A percentile compares a stretch with the other conserved stretches of the same genome.
Evolutionary conservation across 2,329 filamentous ascomycete species (phyloP).

Genomic region (Parascedosporium putredinis): DNA sequence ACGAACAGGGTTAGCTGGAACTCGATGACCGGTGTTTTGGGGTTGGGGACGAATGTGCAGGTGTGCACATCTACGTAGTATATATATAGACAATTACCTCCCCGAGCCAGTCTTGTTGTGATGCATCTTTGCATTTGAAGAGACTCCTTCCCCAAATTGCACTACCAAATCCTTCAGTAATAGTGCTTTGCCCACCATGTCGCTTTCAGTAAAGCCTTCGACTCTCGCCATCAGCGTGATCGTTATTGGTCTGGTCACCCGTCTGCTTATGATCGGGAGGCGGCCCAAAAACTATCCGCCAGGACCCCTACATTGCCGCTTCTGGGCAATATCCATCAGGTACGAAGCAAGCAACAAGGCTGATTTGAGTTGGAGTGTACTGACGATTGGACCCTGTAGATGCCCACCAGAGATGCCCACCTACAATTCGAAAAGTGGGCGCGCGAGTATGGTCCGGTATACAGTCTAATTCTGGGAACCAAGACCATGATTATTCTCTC

Average conservation of each 20-base stretch:
- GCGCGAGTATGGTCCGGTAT: conserved; percentile 38
- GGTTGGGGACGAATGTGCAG: no score
- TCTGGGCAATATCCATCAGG: conserved; percentile 38
- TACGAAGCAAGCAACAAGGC: no score
- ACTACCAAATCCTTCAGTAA: no score
- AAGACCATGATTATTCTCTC: conserved; percentile 36
- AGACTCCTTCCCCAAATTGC: no score
- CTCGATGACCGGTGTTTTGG: no score
- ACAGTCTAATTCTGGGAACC: conserved; percentile 38
- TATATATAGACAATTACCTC: no score
- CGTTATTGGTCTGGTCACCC: conserved; percentile 1
- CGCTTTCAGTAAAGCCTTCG: conserved; percentile 1
- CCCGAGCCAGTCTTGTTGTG: background rate
- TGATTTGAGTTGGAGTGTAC: background rate
- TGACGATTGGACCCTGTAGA: conserved; percentile 12
- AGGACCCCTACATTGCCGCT: conserved; percentile 40
- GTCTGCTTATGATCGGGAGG: conserved; percentile 3
- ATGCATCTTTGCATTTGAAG: background rate
- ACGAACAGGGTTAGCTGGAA: no score
- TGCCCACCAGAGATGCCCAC: conserved; percentile 30
- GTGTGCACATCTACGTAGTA: no score
- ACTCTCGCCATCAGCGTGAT: conserved; percentile 3
- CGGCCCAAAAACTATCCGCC: conserved; percentile 25
- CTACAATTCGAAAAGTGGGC: conserved; percentile 42
- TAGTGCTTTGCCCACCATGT: background rate